Conservation (phyloP, 257 asterid species). For the Fraxinus quadrangulata region DNA sequence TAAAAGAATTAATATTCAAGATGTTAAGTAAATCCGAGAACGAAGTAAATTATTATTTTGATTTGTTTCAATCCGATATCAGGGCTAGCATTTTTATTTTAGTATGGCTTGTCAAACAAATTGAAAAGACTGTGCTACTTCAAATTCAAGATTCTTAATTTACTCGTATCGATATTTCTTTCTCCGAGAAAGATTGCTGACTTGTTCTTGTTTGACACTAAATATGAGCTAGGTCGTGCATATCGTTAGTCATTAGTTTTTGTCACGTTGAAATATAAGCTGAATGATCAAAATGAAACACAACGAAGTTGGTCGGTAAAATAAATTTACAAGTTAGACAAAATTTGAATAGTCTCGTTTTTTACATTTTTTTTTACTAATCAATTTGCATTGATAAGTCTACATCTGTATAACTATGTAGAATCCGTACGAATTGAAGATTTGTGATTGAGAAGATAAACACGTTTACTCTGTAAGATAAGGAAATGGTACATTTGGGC, state of each 20-base stretch:
- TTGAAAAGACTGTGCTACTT: too few species aligned
- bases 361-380: too few species aligned
- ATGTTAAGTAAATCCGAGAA: too few species aligned
- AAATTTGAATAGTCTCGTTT: not conserved
- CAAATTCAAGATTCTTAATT: too few species aligned
- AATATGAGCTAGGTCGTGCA: not conserved
- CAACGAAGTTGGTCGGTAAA: too few species aligned
- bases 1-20: too few species aligned
- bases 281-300: not conserved
- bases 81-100: too few species aligned
- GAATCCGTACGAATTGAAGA: not conserved
- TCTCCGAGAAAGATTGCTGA: too few species aligned
- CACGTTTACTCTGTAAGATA: not conserved
- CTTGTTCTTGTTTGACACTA: too few species aligned
- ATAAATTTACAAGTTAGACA: not conserved
- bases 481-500: not conserved
- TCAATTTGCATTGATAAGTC: not conserved
- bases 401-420: not conserved
- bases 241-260: not conserved
- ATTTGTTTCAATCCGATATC: not conserved
- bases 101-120: not conserved
- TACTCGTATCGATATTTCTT: not conserved
- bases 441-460: not conserved
- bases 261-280: not conserved
- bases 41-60: too few species aligned